Evolutionary conservation across 2,329 filamentous ascomycete species (phyloP).

Genomic region (Pseudogymnoascus sp.): DNA sequence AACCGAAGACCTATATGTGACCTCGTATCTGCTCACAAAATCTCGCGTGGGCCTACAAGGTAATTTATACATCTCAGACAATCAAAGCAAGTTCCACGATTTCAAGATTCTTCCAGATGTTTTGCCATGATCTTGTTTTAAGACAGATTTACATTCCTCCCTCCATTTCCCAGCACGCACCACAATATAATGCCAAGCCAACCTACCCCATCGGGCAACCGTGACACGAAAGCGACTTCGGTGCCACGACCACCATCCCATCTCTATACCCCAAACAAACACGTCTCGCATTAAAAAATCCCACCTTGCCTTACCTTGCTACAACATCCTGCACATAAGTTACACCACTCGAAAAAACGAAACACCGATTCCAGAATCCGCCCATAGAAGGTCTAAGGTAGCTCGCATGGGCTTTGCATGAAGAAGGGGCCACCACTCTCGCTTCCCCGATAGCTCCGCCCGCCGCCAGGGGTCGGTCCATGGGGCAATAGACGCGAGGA

Average conservation of each 20-base stretch:
- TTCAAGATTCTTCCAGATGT: neutral
- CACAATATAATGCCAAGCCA: conserved; percentile 2
- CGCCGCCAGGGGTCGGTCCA: neutral
- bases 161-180: neutral
- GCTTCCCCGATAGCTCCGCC: conserved; percentile 1
- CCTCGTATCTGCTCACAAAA: neutral
- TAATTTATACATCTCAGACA: neutral
- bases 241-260: neutral
- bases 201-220: neutral
- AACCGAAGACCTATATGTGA: neutral
- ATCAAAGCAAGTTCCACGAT: neutral
- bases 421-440: neutral
- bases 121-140: neutral
- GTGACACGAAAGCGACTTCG: neutral
- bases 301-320: neutral
- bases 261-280: conserved; percentile 1
- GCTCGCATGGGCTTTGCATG: neutral
- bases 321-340: neutral
- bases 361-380: neutral
- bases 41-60: neutral
- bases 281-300: neutral
- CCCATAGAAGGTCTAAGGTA: neutral
- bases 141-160: neutral
- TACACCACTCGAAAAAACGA: neutral
- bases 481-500: neutral